These are phyloP conservation scores for Sporothrix curviconia DNA, from an alignment of 2,329 filamentous ascomycete species.

Conservation along the genomic window DNA sequence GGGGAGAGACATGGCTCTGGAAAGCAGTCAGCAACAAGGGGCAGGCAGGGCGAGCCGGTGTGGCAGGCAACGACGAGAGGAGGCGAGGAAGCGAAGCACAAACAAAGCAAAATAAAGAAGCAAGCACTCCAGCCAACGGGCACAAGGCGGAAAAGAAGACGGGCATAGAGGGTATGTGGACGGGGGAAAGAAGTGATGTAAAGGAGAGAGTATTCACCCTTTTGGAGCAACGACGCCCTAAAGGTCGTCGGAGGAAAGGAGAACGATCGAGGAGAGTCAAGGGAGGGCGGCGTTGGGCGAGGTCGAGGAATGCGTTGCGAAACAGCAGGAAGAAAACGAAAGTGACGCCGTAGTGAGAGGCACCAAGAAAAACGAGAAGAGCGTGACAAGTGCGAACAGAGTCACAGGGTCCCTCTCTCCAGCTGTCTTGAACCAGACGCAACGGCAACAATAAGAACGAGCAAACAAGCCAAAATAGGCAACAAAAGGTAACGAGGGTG, in stretches of 20 bases:
- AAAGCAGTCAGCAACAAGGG: neutral
- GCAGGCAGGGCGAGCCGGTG: neutral
- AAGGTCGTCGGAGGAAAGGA: neutral
- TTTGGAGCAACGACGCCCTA: conserved; percentile 5
- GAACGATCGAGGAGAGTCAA: neutral
- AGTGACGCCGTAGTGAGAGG: neutral
- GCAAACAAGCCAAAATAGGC: neutral
- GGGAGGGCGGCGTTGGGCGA: neutral
- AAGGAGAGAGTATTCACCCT: conserved; percentile 10
- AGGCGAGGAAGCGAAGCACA: too few species aligned
- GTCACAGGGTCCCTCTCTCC: neutral
- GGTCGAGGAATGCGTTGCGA: neutral
- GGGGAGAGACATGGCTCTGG: conserved; percentile 54
- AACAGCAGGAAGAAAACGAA: neutral
- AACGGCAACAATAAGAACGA: neutral
- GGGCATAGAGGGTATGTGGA: too few species aligned
- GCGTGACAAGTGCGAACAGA: too few species aligned
- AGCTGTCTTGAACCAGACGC: conserved; percentile 1
- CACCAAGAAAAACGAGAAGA: neutral
- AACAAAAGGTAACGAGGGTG: conserved; percentile 1
- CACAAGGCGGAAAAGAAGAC: neutral
- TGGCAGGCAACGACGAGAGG: too few species aligned
- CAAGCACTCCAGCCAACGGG: conserved; percentile 1
- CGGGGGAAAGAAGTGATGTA: too few species aligned
- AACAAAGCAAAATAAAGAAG: neutral